These are phyloP conservation scores for Flaveria trinervia DNA, from an alignment of 129 eudicot species.

Conservation along the genomic window DNA sequence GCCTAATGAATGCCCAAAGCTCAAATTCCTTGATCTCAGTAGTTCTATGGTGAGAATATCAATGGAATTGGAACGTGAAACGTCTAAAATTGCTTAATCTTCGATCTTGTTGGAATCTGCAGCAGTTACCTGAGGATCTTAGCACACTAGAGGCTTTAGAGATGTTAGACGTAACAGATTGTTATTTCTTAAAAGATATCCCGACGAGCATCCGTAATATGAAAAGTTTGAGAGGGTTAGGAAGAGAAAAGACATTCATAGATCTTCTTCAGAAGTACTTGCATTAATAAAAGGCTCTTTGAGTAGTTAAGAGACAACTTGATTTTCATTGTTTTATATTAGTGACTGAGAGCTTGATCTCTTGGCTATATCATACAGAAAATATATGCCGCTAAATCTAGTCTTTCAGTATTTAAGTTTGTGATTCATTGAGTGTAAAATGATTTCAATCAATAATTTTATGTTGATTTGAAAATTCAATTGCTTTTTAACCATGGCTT, in stretches of 20 bases:
- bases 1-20: not conserved
- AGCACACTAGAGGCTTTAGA: not conserved
- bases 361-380: not conserved
- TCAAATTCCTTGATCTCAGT: not conserved
- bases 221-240: not conserved
- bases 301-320: not conserved
- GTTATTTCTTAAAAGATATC: not conserved
- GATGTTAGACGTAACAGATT: not conserved
- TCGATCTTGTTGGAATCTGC: not conserved
- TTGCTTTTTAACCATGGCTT: not conserved
- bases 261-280: not conserved
- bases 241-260: not conserved
- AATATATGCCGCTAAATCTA: not conserved
- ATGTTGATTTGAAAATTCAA: too few relatives aligned
- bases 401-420: too few relatives aligned
- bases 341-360: too few relatives aligned
- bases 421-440: not conserved
- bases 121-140: constrained; percentile 2
- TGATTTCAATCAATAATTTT: too few relatives aligned
- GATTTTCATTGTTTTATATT: constrained; percentile 2
- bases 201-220: not conserved
- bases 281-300: not conserved
- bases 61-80: constrained; percentile 10
- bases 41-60: not conserved
- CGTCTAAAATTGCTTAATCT: not conserved